A percentile compares a stretch with the other conserved stretches of the same genome.
Evolutionary conservation across 2,329 filamentous ascomycete genomes (phyloP).

Genomic region (Pseudogymnoascus sp.): DNA sequence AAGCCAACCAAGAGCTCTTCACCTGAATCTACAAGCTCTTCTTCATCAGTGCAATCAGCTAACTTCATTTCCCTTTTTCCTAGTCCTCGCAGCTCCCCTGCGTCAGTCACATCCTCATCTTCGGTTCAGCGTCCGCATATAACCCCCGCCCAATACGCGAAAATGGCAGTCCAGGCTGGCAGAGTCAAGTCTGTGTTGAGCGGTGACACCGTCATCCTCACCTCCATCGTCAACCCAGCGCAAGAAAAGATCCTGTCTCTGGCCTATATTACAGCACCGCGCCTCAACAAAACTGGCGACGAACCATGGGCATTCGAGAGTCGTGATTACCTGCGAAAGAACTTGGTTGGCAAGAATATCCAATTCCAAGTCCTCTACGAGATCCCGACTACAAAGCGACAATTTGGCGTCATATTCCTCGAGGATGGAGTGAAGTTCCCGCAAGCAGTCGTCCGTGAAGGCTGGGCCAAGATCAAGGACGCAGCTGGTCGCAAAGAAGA

Average conservation of each 20-base stretch:
- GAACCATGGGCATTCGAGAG: conserved; percentile 92
- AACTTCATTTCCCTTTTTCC: conserved; percentile 16
- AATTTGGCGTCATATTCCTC: conserved; percentile 77
- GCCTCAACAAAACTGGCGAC: conserved; percentile 80
- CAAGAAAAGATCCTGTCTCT: conserved; percentile 83
- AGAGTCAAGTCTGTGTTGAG: conserved; percentile 91
- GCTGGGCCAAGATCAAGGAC: conserved; percentile 88
- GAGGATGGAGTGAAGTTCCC: conserved; percentile 71
- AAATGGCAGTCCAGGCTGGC: conserved; percentile 39
- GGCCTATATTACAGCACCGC: conserved; percentile 84
- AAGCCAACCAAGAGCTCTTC: neutral
- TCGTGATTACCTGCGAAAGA: conserved; percentile 79
- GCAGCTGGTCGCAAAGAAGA: conserved; percentile 91
- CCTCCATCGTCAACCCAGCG: conserved; percentile 64
- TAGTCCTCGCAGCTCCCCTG: conserved; percentile 17
- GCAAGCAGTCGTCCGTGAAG: conserved; percentile 75
- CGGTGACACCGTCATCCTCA: conserved; percentile 83
- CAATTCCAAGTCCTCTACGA: conserved; percentile 82
- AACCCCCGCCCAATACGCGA: conserved; percentile 26
- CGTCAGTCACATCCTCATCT: conserved; percentile 14
- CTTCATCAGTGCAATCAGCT: conserved; percentile 18
- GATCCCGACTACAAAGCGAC: conserved; percentile 74
- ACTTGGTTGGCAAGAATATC: conserved; percentile 78
- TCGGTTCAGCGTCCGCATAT: conserved; percentile 31
- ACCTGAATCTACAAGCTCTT: neutral